A percentile compares a stretch with the other conserved stretches of the same genome.
These are phyloP conservation scores for Colletotrichum sp. DNA, from an alignment of 2,329 filamentous ascomycete species.

Conservation along the genomic window DNA sequence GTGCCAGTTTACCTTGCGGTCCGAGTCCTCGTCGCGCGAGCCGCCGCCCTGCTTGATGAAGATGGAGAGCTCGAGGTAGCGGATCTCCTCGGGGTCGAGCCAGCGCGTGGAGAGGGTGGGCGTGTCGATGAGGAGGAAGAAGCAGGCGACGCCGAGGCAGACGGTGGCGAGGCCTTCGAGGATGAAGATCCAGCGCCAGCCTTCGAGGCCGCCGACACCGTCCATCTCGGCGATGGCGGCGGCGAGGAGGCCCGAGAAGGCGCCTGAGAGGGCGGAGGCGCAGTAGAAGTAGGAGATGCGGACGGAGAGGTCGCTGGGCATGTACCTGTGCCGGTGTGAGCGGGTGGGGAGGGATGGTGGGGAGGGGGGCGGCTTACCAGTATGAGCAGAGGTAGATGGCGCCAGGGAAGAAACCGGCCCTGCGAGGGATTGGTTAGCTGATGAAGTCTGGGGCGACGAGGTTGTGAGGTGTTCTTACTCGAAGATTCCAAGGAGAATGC, in stretches of 20 bases:
- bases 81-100: slow-evolving; percentile 25
- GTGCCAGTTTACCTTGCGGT: slow-evolving; percentile 25
- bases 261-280: slow-evolving; percentile 71
- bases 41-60: slow-evolving; percentile 32
- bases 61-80: slow-evolving; percentile 33
- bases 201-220: slow-evolving; percentile 39
- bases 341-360: accelerated
- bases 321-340: slow-evolving; percentile 54
- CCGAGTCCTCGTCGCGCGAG: slow-evolving; percentile 23
- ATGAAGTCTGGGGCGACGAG: accelerated
- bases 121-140: slow-evolving; percentile 27
- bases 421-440: neutral
- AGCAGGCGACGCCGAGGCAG: slow-evolving; percentile 28
- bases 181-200: slow-evolving; percentile 43
- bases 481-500: slow-evolving; percentile 56
- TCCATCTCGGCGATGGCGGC: slow-evolving; percentile 60
- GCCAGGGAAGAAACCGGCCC: slow-evolving; percentile 61
- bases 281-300: slow-evolving; percentile 72
- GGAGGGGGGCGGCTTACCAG: slow-evolving; percentile 66
- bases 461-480: slow-evolving; percentile 36
- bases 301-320: slow-evolving; percentile 30
- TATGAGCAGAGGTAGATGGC: slow-evolving; percentile 54
- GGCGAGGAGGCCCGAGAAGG: slow-evolving; percentile 64
- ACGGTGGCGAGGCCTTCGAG: slow-evolving; percentile 29
- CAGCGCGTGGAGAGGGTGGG: slow-evolving; percentile 27